Conservation (phyloP, 2,329 filamentous ascomycete genomes). For the Penicillium glabrum region DNA sequence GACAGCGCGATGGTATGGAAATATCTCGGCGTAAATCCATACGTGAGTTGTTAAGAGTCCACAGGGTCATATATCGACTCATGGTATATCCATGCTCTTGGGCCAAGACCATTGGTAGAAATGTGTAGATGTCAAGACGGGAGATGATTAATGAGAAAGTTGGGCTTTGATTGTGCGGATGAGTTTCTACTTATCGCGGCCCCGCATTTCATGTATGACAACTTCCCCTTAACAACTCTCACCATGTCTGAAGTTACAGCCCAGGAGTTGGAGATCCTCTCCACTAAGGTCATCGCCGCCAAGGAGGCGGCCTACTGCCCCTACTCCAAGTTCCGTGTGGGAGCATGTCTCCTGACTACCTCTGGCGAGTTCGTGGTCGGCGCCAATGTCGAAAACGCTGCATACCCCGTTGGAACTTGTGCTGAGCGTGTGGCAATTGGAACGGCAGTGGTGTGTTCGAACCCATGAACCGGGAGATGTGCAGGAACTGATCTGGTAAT, state of each 20-base stretch:
- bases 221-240: background rate
- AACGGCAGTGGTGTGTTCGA: slow-evolving; percentile 62
- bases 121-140: too few relatives aligned
- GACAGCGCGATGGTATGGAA: slow-evolving; percentile 42
- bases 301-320: slow-evolving; percentile 82
- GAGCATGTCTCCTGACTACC: slow-evolving; percentile 70
- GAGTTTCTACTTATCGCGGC: too few relatives aligned
- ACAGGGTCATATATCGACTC: too few relatives aligned
- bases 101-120: too few relatives aligned
- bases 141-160: too few relatives aligned
- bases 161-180: too few relatives aligned
- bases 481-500: background rate
- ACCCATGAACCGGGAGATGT: background rate
- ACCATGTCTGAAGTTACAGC: slow-evolving; percentile 9
- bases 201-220: background rate
- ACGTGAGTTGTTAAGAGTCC: too few relatives aligned
- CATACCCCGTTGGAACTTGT: slow-evolving; percentile 92
- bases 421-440: slow-evolving; percentile 89
- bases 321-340: slow-evolving; percentile 90
- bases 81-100: too few relatives aligned
- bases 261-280: slow-evolving; percentile 65
- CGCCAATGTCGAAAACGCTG: slow-evolving; percentile 89
- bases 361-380: slow-evolving; percentile 64
- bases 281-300: slow-evolving; percentile 64
- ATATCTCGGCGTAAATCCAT: slow-evolving; percentile 33